Base-by-base conservation (phyloP, 495 filamentous ascomycete species). In the Xylaria castorea region DNA sequence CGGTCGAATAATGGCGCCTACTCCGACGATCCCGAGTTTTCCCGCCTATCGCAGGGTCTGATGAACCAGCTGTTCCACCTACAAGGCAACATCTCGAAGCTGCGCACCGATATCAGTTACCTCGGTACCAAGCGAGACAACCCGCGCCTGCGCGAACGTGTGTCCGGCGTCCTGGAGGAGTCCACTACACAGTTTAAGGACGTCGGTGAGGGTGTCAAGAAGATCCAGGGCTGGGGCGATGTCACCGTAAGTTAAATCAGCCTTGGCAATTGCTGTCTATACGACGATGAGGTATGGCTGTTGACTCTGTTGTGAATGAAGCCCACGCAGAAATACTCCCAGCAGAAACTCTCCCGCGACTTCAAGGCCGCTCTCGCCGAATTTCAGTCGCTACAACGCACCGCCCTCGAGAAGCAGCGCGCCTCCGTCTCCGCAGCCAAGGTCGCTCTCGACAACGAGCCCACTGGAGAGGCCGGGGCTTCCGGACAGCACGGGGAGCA, bases 1-100 rank as follows among this genome's bases (percentile, higher is more conserved):
- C 80, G 80, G 69, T 79, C 79, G 2, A 81, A 81, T 72, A 77
- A 80, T 71, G 78, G 81, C 74, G 90, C 94, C 75, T 97, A 97
- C 81, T 85, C 91, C 73, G 96, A 99, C 83, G 95, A 97, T 79
- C 97, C 97, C 57, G 94, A 96, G 75, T 99, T 98, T 88, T 87
- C 91, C 74, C 86, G 86, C 25, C 88, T 97, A 73, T 93, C 94
- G 72, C 90, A 93, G 77, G 87, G 89, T 30, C 89, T 98, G 63
- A 95, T 91, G 76, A 91, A 93, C 77, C 91, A 94, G 81, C 87
- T 99, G 32, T 97, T 97, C 81, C 88, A 87, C 34, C 87, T 99
- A 67, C 97, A 94, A 27, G 90, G 91, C 53, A 97, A 96, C 79
- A 94, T 97, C 75, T 90, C 92, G 69, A 89, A 90, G 38, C 85